phyloP scores from a whole-genome alignment of 805 yeast genomes.

The Ogataea glucozyma region DNA sequence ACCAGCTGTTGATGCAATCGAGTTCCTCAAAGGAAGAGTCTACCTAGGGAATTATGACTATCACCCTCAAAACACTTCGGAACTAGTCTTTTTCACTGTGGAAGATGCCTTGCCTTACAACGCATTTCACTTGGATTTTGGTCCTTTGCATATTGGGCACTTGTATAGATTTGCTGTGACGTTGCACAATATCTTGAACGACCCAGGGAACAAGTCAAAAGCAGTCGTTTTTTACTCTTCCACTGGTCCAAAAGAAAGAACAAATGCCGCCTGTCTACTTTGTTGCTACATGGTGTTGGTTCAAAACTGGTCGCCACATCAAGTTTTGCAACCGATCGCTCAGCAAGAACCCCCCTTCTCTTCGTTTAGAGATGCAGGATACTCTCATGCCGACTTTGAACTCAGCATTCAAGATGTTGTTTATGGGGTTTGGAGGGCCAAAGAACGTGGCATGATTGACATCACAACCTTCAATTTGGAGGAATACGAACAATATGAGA shows the following conservation, averaged over 20 bases:
- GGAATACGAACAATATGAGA: conserved; percentile 90
- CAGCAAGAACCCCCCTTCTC: conserved; percentile 92
- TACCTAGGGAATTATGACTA: conserved; percentile 88
- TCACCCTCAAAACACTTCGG: conserved; percentile 73
- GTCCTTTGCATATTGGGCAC: conserved; percentile 93
- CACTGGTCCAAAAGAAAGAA: conserved; percentile 74
- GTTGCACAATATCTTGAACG: conserved; percentile 87
- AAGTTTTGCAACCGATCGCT: conserved; percentile 90
- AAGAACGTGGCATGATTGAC: conserved; percentile 86
- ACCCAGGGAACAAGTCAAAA: conserved; percentile 76
- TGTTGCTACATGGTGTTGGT: conserved; percentile 94
- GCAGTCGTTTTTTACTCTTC: conserved; percentile 91
- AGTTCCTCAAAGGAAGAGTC: conserved; percentile 57
- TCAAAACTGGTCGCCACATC: conserved; percentile 98
- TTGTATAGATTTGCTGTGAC: conserved; percentile 93
- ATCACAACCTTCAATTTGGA: conserved; percentile 85
- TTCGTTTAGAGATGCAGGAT: conserved; percentile 97
- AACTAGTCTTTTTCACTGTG: conserved; percentile 82
- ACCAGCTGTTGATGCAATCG: conserved; percentile 35
- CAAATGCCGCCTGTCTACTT: conserved; percentile 92
- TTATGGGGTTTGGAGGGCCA: conserved; percentile 97
- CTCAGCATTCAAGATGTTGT: conserved; percentile 92
- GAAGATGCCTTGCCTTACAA: conserved; percentile 92
- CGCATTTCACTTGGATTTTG: conserved; percentile 94
- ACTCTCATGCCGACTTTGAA: conserved; percentile 92